Conservation (phyloP, 768 basidiomycete species). For the Saitozyma sp. region DNA sequence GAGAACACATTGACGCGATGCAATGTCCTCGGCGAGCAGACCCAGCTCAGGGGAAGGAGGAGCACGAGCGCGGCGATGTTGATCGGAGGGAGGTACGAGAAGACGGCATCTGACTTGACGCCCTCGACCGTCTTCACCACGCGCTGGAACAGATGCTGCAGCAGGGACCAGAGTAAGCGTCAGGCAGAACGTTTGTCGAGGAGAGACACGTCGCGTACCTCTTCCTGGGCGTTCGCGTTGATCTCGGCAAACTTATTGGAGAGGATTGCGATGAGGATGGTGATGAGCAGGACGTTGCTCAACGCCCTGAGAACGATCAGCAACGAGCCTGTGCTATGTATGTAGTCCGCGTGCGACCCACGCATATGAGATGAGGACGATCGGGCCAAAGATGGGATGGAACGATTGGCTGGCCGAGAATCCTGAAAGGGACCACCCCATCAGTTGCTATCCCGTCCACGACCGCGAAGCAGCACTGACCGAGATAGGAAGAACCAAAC, state of each 20-base stretch:
- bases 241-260: conserved; percentile 84
- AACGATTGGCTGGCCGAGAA: conserved; percentile 48
- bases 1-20: conserved; percentile 82
- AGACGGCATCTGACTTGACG: conserved; percentile 83
- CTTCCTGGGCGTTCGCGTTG: conserved; percentile 67
- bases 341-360: conserved; percentile 20
- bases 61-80: conserved; percentile 65
- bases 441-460: conserved; percentile 1
- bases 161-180: neutral
- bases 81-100: conserved; percentile 82
- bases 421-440: conserved; percentile 17
- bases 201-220: conserved; percentile 52
- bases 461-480: conserved; percentile 6
- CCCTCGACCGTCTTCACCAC: conserved; percentile 86
- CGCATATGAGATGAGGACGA: conserved; percentile 51
- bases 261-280: conserved; percentile 78
- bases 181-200: neutral
- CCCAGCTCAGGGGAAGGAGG: conserved; percentile 74
- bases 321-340: too few species aligned
- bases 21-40: conserved; percentile 72
- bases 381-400: conserved; percentile 51
- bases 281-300: conserved; percentile 50
- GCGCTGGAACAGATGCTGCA: conserved; percentile 80
- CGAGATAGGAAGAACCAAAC: conserved; percentile 46
- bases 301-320: conserved; percentile 25